Percentiles rank a stretch among this genome's conserved stretches.
phyloP scores from a whole-genome alignment of 768 basidiomycete genomes.

The Rhodotorula toruloides region DNA sequence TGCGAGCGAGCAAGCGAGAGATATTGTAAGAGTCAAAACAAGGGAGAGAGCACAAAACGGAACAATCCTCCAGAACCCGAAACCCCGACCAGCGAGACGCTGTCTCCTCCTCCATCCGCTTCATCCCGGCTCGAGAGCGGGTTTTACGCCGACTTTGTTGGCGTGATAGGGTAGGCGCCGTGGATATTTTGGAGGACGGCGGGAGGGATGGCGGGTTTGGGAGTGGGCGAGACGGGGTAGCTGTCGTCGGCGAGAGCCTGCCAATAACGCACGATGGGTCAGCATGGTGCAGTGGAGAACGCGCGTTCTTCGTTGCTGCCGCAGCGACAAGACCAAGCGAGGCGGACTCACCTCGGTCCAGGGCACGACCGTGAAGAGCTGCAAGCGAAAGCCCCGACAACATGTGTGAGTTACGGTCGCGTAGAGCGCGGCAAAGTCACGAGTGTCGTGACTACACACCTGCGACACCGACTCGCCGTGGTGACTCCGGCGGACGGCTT shows the following conservation, averaged over 20 bases:
- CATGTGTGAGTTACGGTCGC: neutral
- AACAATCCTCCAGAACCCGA: too few species aligned
- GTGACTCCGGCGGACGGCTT: constrained; percentile 53
- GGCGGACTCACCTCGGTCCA: too few species aligned
- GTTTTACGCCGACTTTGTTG: neutral
- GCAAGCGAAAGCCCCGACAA: too few species aligned
- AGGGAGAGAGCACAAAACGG: too few species aligned
- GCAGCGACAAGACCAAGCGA: too few species aligned
- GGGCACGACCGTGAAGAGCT: too few species aligned
- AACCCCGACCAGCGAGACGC: too few species aligned
- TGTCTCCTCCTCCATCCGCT: too few species aligned
- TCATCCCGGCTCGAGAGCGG: neutral
- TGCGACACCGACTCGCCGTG: constrained; percentile 37
- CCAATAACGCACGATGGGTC: too few species aligned
- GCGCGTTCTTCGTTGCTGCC: neutral
- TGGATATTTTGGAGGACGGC: neutral
- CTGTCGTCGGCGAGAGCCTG: neutral
- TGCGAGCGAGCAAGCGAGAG: too few species aligned
- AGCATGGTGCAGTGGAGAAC: neutral
- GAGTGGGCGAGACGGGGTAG: neutral
- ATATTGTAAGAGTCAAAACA: too few species aligned
- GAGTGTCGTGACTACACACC: neutral
- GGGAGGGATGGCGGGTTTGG: neutral
- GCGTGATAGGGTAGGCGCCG: neutral
- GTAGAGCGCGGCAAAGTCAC: neutral